Conservation (phyloP, 2,329 filamentous ascomycete genomes). For the Clarireedia hainanense region DNA sequence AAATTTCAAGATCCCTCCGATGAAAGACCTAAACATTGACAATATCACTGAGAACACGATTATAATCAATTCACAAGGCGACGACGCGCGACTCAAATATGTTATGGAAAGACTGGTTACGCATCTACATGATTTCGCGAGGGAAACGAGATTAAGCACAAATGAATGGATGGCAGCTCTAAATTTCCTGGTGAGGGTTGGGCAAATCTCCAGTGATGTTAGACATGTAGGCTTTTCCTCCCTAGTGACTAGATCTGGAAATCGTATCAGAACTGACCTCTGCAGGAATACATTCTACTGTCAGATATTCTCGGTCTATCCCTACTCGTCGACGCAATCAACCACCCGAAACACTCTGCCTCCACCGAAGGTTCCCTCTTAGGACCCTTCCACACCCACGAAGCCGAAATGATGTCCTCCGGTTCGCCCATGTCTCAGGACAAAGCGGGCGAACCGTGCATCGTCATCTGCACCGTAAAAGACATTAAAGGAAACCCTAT, state of each 20-base stretch:
- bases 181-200: slow-evolving; percentile 62
- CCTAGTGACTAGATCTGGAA: neutral
- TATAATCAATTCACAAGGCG: slow-evolving; percentile 64
- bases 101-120: slow-evolving; percentile 65
- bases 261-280: too few relatives aligned
- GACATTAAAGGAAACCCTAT: slow-evolving; percentile 58
- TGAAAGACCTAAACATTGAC: slow-evolving; percentile 67
- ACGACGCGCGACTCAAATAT: slow-evolving; percentile 59
- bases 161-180: slow-evolving; percentile 73
- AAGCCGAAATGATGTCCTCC: slow-evolving; percentile 49
- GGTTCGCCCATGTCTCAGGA: slow-evolving; percentile 62
- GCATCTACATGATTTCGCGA: slow-evolving; percentile 75
- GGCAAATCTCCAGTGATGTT: slow-evolving; percentile 66
- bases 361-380: slow-evolving; percentile 74
- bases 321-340: slow-evolving; percentile 72
- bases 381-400: slow-evolving; percentile 77
- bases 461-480: slow-evolving; percentile 66
- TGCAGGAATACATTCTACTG: slow-evolving; percentile 70
- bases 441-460: slow-evolving; percentile 58
- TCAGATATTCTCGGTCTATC: slow-evolving; percentile 74
- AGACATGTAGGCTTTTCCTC: slow-evolving; percentile 48
- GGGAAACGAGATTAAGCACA: slow-evolving; percentile 68
- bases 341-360: slow-evolving; percentile 66
- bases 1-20: slow-evolving; percentile 32
- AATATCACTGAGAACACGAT: slow-evolving; percentile 74